A percentile compares a stretch with the other conserved stretches of the same genome.
phyloP scores from a whole-genome alignment of 768 basidiomycete species.

The Fomitopsis serialis region DNA sequence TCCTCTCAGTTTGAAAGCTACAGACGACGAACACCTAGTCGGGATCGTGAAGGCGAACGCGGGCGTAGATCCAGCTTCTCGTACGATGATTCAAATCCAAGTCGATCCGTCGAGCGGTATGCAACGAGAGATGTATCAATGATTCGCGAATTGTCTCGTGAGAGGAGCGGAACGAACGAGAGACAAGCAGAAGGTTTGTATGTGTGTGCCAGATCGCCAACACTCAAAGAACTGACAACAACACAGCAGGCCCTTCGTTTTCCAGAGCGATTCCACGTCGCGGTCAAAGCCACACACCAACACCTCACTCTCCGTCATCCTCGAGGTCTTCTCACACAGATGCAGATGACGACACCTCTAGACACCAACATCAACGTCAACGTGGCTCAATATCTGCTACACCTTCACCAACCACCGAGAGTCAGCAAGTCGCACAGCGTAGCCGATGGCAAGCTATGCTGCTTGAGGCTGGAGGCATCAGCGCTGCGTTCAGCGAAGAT shows the following conservation, averaged over 20 bases:
- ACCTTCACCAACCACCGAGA: conserved; percentile 4
- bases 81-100: neutral
- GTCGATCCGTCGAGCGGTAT: neutral
- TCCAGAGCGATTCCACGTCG: neutral
- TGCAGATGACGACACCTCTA: neutral
- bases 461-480: conserved; percentile 81
- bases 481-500: conserved; percentile 87
- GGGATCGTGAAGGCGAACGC: conserved; percentile 10
- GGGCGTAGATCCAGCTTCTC: conserved; percentile 4
- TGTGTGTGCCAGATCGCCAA: neutral
- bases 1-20: conserved; percentile 16
- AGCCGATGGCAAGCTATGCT: conserved; percentile 83
- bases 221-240: neutral
- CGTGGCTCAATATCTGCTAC: neutral
- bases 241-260: neutral
- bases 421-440: conserved; percentile 59
- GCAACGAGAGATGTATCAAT: conserved; percentile 11
- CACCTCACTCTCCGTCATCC: conserved; percentile 8
- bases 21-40: conserved; percentile 13
- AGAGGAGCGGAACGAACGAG: conserved; percentile 5
- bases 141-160: conserved; percentile 5
- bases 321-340: neutral
- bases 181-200: conserved; percentile 4
- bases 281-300: conserved; percentile 11
- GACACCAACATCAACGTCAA: neutral